Evolutionary conservation across 2,329 filamentous ascomycete species (phyloP).

Genomic region (Escovopsis sp.): DNA sequence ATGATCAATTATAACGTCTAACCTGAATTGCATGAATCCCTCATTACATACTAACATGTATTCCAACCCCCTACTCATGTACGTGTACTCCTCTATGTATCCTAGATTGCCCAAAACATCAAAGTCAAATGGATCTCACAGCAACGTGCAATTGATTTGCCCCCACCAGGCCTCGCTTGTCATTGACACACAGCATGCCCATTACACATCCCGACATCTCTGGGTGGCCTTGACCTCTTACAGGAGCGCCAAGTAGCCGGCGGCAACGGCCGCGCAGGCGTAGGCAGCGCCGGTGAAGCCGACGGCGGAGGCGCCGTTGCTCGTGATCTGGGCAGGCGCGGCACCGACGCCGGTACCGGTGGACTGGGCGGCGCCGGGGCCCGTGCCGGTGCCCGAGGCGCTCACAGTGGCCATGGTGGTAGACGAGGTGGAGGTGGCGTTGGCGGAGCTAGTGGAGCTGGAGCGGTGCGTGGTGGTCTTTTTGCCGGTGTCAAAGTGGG

Average conservation of each 20-base stretch:
- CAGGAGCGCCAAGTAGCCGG: slow-evolving; percentile 6
- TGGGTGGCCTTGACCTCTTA: slow-evolving; percentile 1
- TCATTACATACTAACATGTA: too few relatives aligned
- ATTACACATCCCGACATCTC: background rate
- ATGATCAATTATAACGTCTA: too few relatives aligned
- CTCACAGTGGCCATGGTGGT: background rate
- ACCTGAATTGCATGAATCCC: too few relatives aligned
- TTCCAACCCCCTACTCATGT: too few relatives aligned
- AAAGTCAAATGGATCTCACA: too few relatives aligned
- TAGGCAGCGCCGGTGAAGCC: slow-evolving; percentile 8
- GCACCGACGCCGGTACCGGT: slow-evolving; percentile 1
- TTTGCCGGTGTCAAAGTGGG: slow-evolving; percentile 22
- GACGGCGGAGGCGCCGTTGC: slow-evolving; percentile 1
- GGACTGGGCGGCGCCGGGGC: slow-evolving; percentile 1
- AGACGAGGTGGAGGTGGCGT: slow-evolving; percentile 2
- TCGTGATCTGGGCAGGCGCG: background rate
- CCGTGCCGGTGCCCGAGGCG: slow-evolving; percentile 2
- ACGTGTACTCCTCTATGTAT: too few relatives aligned
- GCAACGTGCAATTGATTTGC: too few relatives aligned
- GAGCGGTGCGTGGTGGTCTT: slow-evolving; percentile 3
- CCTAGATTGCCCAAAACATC: too few relatives aligned
- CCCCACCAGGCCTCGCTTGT: too few relatives aligned
- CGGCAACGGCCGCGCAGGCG: slow-evolving; percentile 7
- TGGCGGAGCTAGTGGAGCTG: background rate
- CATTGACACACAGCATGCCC: background rate